phyloP scores from a whole-genome alignment of 345 rosid genomes.

The Moricandia moricandioides region DNA sequence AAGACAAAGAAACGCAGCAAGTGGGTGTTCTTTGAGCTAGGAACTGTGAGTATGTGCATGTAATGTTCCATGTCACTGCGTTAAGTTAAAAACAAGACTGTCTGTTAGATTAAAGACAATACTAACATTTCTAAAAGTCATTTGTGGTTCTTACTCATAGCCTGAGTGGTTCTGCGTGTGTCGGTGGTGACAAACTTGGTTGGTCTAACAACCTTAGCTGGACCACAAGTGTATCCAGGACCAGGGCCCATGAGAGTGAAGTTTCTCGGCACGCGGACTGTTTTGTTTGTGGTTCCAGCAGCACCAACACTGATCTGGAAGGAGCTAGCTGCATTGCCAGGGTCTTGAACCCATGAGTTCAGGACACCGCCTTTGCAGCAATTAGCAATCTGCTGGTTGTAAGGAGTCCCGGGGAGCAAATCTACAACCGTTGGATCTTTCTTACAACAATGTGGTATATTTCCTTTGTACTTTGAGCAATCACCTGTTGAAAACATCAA shows the following conservation, averaged over 20 bases:
- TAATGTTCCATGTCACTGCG: conserved; percentile 98
- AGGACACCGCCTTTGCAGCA: conserved; percentile 93
- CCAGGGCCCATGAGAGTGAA: conserved; percentile 86
- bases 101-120: neutral
- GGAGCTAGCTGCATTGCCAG: conserved; percentile 62
- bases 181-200: conserved; percentile 61
- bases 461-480: conserved; percentile 81
- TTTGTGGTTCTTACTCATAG: conserved; percentile 63
- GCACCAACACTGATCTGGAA: conserved; percentile 83
- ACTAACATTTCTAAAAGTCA: neutral
- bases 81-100: neutral
- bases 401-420: conserved; percentile 80
- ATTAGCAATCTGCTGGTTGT: conserved; percentile 83
- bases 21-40: conserved; percentile 80
- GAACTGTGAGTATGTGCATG: conserved; percentile 91
- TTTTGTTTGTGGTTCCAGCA: conserved; percentile 82
- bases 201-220: conserved; percentile 66
- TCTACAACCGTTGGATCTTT: conserved; percentile 81
- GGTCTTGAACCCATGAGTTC: conserved; percentile 82
- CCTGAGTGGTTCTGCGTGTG: conserved; percentile 81
- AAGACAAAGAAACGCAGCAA: conserved; percentile 90
- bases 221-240: conserved; percentile 91
- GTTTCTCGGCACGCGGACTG: conserved; percentile 72
- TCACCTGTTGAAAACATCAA: conserved; percentile 39
- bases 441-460: conserved; percentile 82